Evolutionary conservation across 345 rosid genomes (phyloP).

Genomic region (Brassica carinata): DNA sequence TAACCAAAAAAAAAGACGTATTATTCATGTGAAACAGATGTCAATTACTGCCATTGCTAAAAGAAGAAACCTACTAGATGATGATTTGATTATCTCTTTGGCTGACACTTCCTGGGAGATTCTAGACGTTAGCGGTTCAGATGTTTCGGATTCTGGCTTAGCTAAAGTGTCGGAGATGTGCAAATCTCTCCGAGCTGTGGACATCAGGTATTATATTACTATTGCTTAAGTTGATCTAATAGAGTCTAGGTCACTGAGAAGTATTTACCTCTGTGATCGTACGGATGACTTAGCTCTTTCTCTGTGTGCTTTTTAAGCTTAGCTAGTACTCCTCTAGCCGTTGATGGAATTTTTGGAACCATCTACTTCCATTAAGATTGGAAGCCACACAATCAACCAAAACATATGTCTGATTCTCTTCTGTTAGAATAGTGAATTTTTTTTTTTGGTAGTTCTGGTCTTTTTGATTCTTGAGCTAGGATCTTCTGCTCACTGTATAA

Average conservation of each 20-base stretch:
- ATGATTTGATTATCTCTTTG: constrained; percentile 58
- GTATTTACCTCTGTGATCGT: neutral
- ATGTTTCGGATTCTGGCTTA: constrained; percentile 69
- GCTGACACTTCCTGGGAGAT: constrained; percentile 86
- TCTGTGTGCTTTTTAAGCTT: neutral
- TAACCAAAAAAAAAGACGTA: neutral
- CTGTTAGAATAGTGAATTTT: neutral
- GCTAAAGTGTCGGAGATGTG: constrained; percentile 59
- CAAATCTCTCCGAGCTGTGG: constrained; percentile 73
- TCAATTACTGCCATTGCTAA: constrained; percentile 76
- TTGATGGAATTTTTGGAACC: neutral
- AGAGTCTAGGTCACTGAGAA: neutral
- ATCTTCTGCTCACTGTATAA: neutral
- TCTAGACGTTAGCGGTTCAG: constrained; percentile 81
- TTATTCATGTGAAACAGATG: constrained; percentile 46
- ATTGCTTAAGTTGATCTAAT: neutral
- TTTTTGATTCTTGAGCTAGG: constrained; percentile 12
- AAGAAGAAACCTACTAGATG: constrained; percentile 70
- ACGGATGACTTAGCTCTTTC: constrained; percentile 12
- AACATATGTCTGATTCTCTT: neutral
- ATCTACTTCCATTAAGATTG: neutral
- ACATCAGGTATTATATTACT: constrained; percentile 62
- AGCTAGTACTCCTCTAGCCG: neutral
- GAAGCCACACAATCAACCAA: neutral
- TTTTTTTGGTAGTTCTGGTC: neutral